Evolutionary conservation across 2,329 filamentous ascomycete genomes (phyloP).

Genomic region (Aureobasidium sp.): DNA sequence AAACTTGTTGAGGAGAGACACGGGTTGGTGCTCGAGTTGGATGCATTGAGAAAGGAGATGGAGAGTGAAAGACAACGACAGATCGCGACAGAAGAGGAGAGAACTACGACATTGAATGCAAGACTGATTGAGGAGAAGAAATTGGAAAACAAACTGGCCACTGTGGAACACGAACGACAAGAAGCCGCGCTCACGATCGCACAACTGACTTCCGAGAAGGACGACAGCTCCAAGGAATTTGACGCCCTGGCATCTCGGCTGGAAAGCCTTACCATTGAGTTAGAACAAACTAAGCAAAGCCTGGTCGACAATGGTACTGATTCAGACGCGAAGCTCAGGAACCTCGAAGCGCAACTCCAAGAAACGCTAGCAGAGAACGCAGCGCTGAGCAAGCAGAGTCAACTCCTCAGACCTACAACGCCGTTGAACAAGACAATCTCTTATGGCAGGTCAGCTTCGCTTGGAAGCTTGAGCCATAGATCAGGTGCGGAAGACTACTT

Average conservation of each 20-base stretch:
- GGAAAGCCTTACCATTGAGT: constrained; percentile 15
- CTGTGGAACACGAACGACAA: constrained; percentile 14
- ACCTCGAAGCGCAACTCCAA: constrained; percentile 3
- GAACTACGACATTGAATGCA: constrained; percentile 2
- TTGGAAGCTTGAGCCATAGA: not conserved
- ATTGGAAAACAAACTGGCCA: constrained; percentile 3
- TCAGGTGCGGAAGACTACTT: constrained; percentile 2
- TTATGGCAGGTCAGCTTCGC: not conserved
- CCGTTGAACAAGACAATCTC: not conserved
- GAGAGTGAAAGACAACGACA: not conserved
- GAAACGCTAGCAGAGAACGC: constrained; percentile 15
- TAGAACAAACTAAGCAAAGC: constrained; percentile 15
- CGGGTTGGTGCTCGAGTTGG: constrained; percentile 2
- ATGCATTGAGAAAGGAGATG: constrained; percentile 10
- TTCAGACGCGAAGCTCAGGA: constrained; percentile 10
- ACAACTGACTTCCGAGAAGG: constrained; percentile 8
- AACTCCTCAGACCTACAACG: constrained; percentile 10
- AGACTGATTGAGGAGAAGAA: constrained; percentile 5
- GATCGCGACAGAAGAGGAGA: constrained; percentile 6
- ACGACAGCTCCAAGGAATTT: constrained; percentile 15
- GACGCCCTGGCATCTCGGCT: constrained; percentile 10
- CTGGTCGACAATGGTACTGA: constrained; percentile 14
- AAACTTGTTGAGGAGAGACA: not conserved
- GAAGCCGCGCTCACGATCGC: not conserved
- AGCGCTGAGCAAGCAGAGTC: not conserved